Base-by-base conservation (phyloP, 257 asterid species). In the Nicotiana sylvestris region DNA sequence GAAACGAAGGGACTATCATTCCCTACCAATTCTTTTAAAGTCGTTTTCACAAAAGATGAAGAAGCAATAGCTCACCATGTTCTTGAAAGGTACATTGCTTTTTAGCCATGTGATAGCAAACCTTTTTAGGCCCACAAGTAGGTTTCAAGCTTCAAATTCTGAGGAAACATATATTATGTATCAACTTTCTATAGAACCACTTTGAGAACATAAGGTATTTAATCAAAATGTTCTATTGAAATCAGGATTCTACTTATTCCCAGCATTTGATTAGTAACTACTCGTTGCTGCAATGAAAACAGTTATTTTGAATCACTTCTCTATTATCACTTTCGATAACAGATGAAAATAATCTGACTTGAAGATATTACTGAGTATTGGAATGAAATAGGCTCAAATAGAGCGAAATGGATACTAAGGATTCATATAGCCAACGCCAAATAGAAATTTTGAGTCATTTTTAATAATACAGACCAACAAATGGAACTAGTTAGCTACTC, bases 1-100 rank as follows among this genome's bases (percentile, higher is more conserved):
- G 84, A 79, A 84, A 80, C 84, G 80, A 86, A 88, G 68, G 87
- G 90, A 78, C 91, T 89, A 83, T 83, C 84, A 84, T 74, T 72
- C 83, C 78, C 62, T 78, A 80, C 85, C 86, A 85, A 68, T 81
- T 76, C 82, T 81, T 84, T 85, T 81, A 61, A 86, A 82, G 78
- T 85, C 84, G 76, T 85, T 86, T 82, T 79, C 88, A 82, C 49
- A 69, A 85, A 85, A 81, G 87, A 82, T 86, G 80, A 82, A 77
- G 68, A 55, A 58, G 77, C 78, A 81, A 82, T 78, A 88, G 70
- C 57, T 82, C 82, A 80, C 85, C 92, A 86, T 85, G 91, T 87
- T 88, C 85, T 69, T 89, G 88, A 89, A 82, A 87, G 88, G 62
- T 83, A 72, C 85, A 78, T 84, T 84, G 80, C 87, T 57, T 82